phyloP scores from a whole-genome alignment of 1,139 yeast genomes.

The Entelexis paramagnoliae region DNA sequence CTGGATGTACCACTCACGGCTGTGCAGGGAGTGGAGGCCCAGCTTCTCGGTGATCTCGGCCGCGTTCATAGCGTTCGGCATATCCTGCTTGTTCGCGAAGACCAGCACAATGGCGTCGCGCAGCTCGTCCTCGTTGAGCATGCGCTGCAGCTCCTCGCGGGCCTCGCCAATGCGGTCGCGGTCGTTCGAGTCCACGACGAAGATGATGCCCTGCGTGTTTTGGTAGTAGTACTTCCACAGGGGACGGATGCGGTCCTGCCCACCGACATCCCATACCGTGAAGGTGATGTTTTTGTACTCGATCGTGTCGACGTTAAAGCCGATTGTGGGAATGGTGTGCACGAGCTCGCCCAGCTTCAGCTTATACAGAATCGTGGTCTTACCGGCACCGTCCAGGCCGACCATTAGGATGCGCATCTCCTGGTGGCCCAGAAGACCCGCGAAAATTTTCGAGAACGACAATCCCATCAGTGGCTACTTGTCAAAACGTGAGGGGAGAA shows the following conservation, averaged over 20 bases:
- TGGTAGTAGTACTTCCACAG: slow-evolving; percentile 94
- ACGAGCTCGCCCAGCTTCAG: slow-evolving; percentile 86
- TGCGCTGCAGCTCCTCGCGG: slow-evolving; percentile 85
- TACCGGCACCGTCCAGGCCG: slow-evolving; percentile 89
- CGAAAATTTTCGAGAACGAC: slow-evolving; percentile 76
- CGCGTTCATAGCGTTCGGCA: slow-evolving; percentile 93
- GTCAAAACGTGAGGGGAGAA: slow-evolving; percentile 17
- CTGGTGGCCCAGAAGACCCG: slow-evolving; percentile 54
- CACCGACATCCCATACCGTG: slow-evolving; percentile 97
- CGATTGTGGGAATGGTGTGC: slow-evolving; percentile 88
- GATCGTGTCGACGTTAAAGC: slow-evolving; percentile 89
- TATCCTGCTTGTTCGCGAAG: slow-evolving; percentile 88
- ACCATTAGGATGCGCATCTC: slow-evolving; percentile 89
- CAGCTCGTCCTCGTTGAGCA: slow-evolving; percentile 88
- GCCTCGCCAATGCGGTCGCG: slow-evolving; percentile 91
- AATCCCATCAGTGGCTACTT: slow-evolving; percentile 51
- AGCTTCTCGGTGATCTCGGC: slow-evolving; percentile 89
- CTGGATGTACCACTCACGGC: slow-evolving; percentile 92
- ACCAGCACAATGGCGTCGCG: slow-evolving; percentile 83
- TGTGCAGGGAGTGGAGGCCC: slow-evolving; percentile 84
- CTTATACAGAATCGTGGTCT: slow-evolving; percentile 81
- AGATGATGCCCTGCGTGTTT: slow-evolving; percentile 88
- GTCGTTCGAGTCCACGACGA: slow-evolving; percentile 87
- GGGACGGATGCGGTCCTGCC: slow-evolving; percentile 92
- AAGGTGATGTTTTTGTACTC: slow-evolving; percentile 90